phyloP scores from a whole-genome alignment of 441 rosid genomes.

The Geranium incanum region DNA sequence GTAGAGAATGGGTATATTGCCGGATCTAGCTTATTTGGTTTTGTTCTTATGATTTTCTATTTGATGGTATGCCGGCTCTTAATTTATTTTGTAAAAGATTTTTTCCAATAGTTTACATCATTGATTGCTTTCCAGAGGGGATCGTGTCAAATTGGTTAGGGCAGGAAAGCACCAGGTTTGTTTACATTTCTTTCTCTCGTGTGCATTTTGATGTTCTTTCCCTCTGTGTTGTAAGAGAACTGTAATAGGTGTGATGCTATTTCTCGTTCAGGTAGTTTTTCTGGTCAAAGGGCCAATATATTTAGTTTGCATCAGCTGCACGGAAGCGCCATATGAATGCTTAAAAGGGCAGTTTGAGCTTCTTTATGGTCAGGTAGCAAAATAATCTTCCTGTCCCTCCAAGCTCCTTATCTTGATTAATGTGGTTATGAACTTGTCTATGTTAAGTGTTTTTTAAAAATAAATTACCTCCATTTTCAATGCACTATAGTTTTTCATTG shows the following conservation, averaged over 20 bases:
- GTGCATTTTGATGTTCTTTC: conserved; percentile 6
- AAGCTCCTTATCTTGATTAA: conserved; percentile 7
- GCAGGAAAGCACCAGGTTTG: conserved; percentile 94
- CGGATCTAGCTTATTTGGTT: conserved; percentile 19
- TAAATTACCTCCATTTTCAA: too few species aligned
- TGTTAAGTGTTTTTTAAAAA: too few species aligned
- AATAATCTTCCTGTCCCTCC: conserved; percentile 8
- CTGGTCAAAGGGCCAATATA: conserved; percentile 97
- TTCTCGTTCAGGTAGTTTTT: conserved; percentile 67
- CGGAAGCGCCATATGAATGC: conserved; percentile 85
- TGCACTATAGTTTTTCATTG: too few species aligned
- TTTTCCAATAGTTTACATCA: conserved; percentile 19
- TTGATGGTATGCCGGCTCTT: conserved; percentile 10
- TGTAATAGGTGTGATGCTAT: conserved; percentile 7
- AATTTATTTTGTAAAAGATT: conserved; percentile 7
- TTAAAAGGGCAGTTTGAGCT: conserved; percentile 84
- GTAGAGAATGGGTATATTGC: conserved; percentile 82
- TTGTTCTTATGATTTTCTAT: conserved; percentile 1
- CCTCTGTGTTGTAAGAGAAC: conserved; percentile 10
- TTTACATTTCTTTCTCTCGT: conserved; percentile 14
- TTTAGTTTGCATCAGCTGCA: conserved; percentile 92
- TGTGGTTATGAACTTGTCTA: not conserved
- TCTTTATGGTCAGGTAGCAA: conserved; percentile 85
- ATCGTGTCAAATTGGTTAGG: conserved; percentile 72
- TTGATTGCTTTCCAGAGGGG: conserved; percentile 49